A percentile compares a stretch with the other conserved stretches of the same genome.
phyloP scores from a whole-genome alignment of 2,329 filamentous ascomycete genomes.

The Coniochaeta ligniaria region DNA sequence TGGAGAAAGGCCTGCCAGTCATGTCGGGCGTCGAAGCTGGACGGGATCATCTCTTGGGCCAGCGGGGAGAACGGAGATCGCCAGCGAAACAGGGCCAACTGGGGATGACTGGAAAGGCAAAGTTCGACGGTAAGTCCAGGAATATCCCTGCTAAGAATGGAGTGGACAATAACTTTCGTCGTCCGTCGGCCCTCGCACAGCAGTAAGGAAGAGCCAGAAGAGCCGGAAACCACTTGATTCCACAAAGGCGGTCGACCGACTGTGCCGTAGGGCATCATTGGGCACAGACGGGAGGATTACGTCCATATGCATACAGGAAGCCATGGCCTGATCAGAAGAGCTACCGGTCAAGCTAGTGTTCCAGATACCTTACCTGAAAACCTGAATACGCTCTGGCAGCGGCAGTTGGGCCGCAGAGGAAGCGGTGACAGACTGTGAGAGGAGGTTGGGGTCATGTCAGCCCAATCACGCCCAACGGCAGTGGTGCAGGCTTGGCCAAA shows the following conservation, averaged over 20 bases:
- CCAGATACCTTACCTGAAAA: neutral
- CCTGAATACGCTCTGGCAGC: neutral
- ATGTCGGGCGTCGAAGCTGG: neutral
- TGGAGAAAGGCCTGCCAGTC: neutral
- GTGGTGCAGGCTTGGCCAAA: neutral
- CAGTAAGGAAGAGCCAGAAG: neutral
- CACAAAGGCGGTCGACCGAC: neutral
- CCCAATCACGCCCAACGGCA: neutral
- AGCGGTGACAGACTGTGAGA: neutral
- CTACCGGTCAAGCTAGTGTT: neutral
- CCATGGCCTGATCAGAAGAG: neutral
- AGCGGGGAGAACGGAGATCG: neutral
- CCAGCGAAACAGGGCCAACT: neutral
- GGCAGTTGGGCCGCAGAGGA: neutral
- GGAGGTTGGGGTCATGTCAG: neutral
- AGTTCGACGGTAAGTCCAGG: neutral
- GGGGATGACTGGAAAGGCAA: neutral
- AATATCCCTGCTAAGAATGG: neutral
- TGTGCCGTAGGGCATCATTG: conserved; percentile 1
- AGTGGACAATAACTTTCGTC: neutral
- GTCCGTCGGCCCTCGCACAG: neutral
- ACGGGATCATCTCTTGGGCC: neutral
- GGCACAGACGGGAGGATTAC: neutral
- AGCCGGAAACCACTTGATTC: neutral
- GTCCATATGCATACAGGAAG: neutral